phyloP scores from a whole-genome alignment of 2,329 filamentous ascomycete species.

The Aspergillus felis region DNA sequence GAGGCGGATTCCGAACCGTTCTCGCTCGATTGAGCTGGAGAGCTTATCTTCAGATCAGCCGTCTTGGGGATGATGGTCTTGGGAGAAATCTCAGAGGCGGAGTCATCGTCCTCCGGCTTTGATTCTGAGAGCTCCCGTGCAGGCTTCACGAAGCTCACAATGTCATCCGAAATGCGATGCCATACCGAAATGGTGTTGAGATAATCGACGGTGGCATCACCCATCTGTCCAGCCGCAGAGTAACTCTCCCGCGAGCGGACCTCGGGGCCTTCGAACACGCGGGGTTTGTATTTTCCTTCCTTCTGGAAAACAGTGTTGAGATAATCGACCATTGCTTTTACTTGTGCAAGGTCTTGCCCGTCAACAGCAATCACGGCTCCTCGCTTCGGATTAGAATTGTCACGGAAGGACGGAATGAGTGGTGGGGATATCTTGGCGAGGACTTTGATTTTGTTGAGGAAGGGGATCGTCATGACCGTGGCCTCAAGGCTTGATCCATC shows the following conservation, averaged over 20 bases:
- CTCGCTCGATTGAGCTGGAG: conserved; percentile 26
- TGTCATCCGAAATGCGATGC: conserved; percentile 71
- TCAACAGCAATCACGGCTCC: conserved; percentile 82
- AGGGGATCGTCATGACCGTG: conserved; percentile 71
- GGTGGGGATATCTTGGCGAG: conserved; percentile 73
- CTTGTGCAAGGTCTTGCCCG: conserved; percentile 63
- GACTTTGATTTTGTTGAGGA: conserved; percentile 71
- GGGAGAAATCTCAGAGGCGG: conserved; percentile 24
- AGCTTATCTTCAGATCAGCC: conserved; percentile 26
- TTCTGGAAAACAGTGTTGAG: conserved; percentile 54
- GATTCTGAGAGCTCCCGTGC: conserved; percentile 12
- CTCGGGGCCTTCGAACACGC: conserved; percentile 47
- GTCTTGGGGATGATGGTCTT: conserved; percentile 31
- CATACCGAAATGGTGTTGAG: conserved; percentile 66
- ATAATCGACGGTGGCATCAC: conserved; percentile 54
- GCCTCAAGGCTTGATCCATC: conserved; percentile 55
- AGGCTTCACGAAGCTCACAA: conserved; percentile 56
- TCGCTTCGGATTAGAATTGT: conserved; percentile 44
- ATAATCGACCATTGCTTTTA: conserved; percentile 62
- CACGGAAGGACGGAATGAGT: conserved; percentile 40
- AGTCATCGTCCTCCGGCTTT: conserved; percentile 18
- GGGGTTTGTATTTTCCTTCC: conserved; percentile 50
- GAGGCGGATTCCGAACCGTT: conserved; percentile 21
- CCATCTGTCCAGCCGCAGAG: conserved; percentile 32
- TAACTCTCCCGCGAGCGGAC: conserved; percentile 17